A percentile compares a stretch with the other conserved stretches of the same genome.
phyloP scores from a whole-genome alignment of 352 stramenopile species.

The Globisporangium parvum region DNA sequence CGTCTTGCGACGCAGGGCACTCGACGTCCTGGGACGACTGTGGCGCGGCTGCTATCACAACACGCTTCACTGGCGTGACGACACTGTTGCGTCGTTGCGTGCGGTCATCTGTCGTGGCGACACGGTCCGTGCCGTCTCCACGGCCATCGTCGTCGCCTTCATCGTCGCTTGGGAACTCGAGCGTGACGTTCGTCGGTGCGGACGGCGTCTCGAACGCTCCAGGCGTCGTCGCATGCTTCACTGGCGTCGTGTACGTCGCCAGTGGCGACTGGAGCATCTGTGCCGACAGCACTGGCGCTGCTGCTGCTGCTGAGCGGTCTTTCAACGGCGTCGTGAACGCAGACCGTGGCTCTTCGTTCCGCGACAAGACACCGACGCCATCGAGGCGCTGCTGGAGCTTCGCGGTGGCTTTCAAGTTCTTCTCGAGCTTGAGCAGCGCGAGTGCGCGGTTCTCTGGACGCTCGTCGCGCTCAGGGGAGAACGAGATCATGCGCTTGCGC shows the following conservation, averaged over 20 bases:
- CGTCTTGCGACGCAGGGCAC: background rate
- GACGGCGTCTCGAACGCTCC: conserved; percentile 10
- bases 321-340: conserved; percentile 14
- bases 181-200: conserved; percentile 6
- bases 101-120: background rate
- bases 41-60: background rate
- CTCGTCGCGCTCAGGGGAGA: conserved; percentile 58
- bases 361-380: conserved; percentile 16
- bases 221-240: conserved; percentile 2
- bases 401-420: conserved; percentile 65
- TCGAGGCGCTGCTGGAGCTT: conserved; percentile 62
- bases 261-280: background rate
- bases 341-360: conserved; percentile 11
- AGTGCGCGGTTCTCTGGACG: conserved; percentile 44
- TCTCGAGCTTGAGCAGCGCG: conserved; percentile 52
- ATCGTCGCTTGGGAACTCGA: conserved; percentile 10
- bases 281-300: background rate
- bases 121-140: too few relatives aligned
- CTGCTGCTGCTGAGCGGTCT: background rate
- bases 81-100: background rate
- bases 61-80: conserved; percentile 7
- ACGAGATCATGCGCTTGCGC: conserved; percentile 79
- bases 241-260: conserved; percentile 1
- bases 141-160: conserved; percentile 1
- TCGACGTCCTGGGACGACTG: background rate